phyloP scores from a whole-genome alignment of 192 early-diverging fungal genomes.

The Coemansia sp. region DNA sequence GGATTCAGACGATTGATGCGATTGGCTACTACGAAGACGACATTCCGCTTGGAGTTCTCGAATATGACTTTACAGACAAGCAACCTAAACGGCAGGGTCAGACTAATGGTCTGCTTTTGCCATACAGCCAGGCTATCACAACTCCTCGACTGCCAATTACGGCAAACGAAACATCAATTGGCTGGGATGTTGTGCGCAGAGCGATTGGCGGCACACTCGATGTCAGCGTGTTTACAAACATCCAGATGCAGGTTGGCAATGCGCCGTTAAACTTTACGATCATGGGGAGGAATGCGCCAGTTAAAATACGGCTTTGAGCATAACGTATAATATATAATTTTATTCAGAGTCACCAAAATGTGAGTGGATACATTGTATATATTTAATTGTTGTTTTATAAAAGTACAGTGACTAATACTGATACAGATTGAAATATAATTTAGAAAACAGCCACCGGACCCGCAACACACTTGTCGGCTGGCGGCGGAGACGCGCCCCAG shows the following conservation, averaged over 20 bases:
- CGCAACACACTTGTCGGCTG: slow-evolving; percentile 13
- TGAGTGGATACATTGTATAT: too few relatives aligned
- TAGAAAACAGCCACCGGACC: not conserved
- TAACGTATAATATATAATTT: too few relatives aligned
- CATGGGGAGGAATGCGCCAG: slow-evolving; percentile 37
- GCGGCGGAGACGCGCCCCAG: slow-evolving; percentile 39
- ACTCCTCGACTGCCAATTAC: slow-evolving; percentile 36
- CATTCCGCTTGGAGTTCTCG: slow-evolving; percentile 33
- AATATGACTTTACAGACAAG: slow-evolving; percentile 31
- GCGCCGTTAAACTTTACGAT: slow-evolving; percentile 40
- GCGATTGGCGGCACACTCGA: slow-evolving; percentile 48
- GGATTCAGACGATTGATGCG: slow-evolving; percentile 42
- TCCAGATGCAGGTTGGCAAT: slow-evolving; percentile 37
- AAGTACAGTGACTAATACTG: not conserved
- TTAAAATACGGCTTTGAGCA: slow-evolving; percentile 26
- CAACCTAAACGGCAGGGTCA: not conserved
- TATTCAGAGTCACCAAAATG: too few relatives aligned
- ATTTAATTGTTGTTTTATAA: not conserved
- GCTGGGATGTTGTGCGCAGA: slow-evolving; percentile 41
- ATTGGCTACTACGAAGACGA: slow-evolving; percentile 31
- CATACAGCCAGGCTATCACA: slow-evolving; percentile 20
- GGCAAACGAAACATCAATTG: slow-evolving; percentile 47
- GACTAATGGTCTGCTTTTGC: slow-evolving; percentile 28
- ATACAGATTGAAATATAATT: not conserved
- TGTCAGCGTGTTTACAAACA: slow-evolving; percentile 41